Conservation (phyloP, 2,329 filamentous ascomycete species). For the Fusarium tricinctum region DNA sequence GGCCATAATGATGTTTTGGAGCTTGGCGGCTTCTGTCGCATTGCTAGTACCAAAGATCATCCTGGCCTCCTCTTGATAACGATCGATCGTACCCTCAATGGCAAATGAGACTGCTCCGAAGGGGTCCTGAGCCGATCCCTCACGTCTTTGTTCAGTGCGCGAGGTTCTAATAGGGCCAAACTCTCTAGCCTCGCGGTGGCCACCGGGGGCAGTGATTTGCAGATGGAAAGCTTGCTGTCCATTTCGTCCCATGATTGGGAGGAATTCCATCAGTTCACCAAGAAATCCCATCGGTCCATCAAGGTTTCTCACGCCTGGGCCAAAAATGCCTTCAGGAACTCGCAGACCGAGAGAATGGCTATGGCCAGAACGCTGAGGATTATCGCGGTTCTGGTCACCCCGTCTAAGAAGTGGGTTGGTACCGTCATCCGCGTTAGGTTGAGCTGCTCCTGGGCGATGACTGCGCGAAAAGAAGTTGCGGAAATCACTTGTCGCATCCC, state of each 20-base stretch:
- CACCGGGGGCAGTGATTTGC: constrained; percentile 67
- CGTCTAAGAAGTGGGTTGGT: constrained; percentile 88
- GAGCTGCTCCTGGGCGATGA: constrained; percentile 67
- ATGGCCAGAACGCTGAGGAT: constrained; percentile 63
- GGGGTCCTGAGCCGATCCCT: constrained; percentile 68
- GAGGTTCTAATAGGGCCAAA: constrained; percentile 58
- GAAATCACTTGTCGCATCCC: constrained; percentile 68
- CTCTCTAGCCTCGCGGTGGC: constrained; percentile 67
- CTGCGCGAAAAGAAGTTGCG: constrained; percentile 65
- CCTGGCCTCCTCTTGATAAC: constrained; percentile 91
- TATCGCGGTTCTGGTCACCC: constrained; percentile 60
- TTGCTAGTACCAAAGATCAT: constrained; percentile 82
- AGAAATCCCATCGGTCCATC: constrained; percentile 69
- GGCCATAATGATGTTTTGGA: constrained; percentile 78
- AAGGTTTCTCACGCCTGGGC: constrained; percentile 54
- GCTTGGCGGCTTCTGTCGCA: constrained; percentile 74
- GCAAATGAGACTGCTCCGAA: constrained; percentile 82
- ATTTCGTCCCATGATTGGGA: constrained; percentile 63
- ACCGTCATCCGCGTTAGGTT: constrained; percentile 80
- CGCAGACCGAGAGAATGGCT: constrained; percentile 69
- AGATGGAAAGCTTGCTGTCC: constrained; percentile 70
- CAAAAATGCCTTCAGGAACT: constrained; percentile 62
- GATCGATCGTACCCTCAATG: constrained; percentile 76
- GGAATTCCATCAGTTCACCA: constrained; percentile 68
- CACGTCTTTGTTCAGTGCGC: constrained; percentile 64